Conservation (phyloP, 2,329 filamentous ascomycete genomes). For the Bipolaris bicolor region DNA sequence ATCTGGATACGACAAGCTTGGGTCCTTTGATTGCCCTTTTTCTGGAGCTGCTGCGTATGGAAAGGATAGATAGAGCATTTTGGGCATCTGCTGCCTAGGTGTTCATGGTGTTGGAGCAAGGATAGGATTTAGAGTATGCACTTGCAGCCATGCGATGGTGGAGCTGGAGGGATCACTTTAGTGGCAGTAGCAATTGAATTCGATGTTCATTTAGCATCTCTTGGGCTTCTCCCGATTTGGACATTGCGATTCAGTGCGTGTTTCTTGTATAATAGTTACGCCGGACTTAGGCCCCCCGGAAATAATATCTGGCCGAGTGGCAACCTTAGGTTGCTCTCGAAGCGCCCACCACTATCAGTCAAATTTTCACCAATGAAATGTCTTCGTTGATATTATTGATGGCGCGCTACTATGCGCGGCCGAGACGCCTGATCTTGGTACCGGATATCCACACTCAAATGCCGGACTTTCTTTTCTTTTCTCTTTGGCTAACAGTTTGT, state of each 20-base stretch:
- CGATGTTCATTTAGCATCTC: no score
- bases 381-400: not conserved
- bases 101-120: no score
- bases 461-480: not conserved
- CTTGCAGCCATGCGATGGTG: no score
- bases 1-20: slow-evolving; percentile 1
- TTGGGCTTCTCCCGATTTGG: no score
- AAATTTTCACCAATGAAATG: slow-evolving; percentile 6
- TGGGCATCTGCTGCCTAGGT: no score
- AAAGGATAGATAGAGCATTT: no score
- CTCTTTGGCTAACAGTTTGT: not conserved
- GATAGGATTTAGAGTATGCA: no score
- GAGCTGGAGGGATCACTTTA: no score
- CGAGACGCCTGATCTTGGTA: slow-evolving; percentile 1
- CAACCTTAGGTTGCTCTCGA: slow-evolving; percentile 2
- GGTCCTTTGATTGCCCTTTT: not conserved
- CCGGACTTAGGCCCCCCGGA: not conserved
- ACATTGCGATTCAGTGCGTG: no score
- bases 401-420: not conserved
- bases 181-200: no score
- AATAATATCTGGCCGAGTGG: slow-evolving; percentile 7
- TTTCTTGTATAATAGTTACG: not conserved
- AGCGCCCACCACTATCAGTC: slow-evolving; percentile 2
- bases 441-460: not conserved
- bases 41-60: not conserved